phyloP scores from a whole-genome alignment of 1,284 basidiomycete species.

The Amylostereum chailletii region DNA sequence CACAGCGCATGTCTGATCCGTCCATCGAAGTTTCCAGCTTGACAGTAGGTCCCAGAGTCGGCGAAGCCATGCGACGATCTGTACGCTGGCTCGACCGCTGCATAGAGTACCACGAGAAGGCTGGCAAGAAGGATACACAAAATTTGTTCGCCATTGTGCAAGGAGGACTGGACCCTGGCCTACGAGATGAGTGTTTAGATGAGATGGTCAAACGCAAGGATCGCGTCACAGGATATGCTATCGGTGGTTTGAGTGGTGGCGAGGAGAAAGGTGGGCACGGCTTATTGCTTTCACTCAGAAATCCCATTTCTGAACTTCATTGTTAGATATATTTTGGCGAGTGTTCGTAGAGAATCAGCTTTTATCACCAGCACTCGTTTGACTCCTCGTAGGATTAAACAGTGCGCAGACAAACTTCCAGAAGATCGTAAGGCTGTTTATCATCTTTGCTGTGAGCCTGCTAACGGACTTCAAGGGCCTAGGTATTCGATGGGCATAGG shows the following conservation, averaged over 20 bases:
- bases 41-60: constrained; percentile 67
- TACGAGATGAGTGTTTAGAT: constrained; percentile 67
- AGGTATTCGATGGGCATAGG: constrained; percentile 86
- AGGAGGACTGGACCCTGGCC: constrained; percentile 61
- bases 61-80: constrained; percentile 76
- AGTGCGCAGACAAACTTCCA: constrained; percentile 69
- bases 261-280: constrained; percentile 68
- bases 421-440: constrained; percentile 48
- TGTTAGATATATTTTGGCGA: constrained; percentile 71
- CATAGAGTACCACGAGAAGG: constrained; percentile 60
- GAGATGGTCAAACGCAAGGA: constrained; percentile 73
- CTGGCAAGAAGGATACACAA: constrained; percentile 54
- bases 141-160: constrained; percentile 86
- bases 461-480: constrained; percentile 35
- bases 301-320: not conserved
- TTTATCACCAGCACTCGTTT: constrained; percentile 9
- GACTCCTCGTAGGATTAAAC: constrained; percentile 51
- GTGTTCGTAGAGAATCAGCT: constrained; percentile 41
- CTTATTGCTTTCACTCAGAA: not conserved
- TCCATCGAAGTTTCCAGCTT: constrained; percentile 54
- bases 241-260: constrained; percentile 77
- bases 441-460: constrained; percentile 1
- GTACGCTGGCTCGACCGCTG: constrained; percentile 83
- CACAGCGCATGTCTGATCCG: not conserved
- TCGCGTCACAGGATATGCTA: constrained; percentile 71